phyloP scores from a whole-genome alignment of 352 stramenopile species.

The Pythium aristosporum region DNA sequence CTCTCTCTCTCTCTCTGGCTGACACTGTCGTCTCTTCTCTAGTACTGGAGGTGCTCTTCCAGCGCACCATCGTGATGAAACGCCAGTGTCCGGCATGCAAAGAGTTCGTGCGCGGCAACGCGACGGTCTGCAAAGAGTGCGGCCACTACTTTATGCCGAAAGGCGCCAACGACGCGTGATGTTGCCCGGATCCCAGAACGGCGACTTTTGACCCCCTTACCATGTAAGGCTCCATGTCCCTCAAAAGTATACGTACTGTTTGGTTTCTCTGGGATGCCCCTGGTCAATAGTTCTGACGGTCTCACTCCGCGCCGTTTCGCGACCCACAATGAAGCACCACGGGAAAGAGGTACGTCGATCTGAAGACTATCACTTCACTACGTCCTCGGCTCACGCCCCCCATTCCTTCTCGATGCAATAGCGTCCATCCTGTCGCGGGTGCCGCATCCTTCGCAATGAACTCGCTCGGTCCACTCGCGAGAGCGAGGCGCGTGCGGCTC shows the following conservation, averaged over 20 bases:
- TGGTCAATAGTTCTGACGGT: not conserved
- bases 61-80: constrained; percentile 60
- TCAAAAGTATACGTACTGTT: not conserved
- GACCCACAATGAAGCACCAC: not conserved
- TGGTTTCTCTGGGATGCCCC: not conserved
- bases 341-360: not conserved
- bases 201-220: not conserved
- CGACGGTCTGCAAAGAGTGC: constrained; percentile 41
- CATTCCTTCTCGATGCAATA: not conserved
- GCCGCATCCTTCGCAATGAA: constrained; percentile 8
- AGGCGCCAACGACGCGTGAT: not conserved
- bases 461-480: constrained; percentile 6
- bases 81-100: constrained; percentile 69
- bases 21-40: not conserved
- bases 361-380: not conserved
- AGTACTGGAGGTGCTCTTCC: constrained; percentile 62
- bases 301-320: not conserved
- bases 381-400: not conserved
- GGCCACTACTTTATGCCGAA: constrained; percentile 20
- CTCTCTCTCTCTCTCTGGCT: not conserved
- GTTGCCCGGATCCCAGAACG: not conserved
- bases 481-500: constrained; percentile 25
- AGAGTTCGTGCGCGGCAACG: constrained; percentile 63
- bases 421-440: constrained; percentile 6
- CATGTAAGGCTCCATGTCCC: not conserved